phyloP scores from a whole-genome alignment of 805 yeast species.

The Jamesozyma spencerorum region DNA sequence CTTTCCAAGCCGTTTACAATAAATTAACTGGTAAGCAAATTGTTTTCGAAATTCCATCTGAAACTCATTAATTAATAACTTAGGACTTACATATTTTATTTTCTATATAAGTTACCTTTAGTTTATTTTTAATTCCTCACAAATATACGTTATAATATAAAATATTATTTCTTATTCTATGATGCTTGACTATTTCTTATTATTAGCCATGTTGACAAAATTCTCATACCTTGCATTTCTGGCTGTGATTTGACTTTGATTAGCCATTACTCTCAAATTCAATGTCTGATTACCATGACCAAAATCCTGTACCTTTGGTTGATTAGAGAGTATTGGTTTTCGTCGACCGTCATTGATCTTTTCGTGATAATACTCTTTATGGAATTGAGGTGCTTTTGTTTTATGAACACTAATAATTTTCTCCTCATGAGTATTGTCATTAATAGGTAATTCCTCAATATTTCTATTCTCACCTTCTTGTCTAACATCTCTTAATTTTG shows the following conservation, averaged over 20 bases:
- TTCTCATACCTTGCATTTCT: slow-evolving; percentile 13
- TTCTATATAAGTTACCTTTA: slow-evolving; percentile 9
- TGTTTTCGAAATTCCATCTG: slow-evolving; percentile 83
- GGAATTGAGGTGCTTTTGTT: too few species aligned
- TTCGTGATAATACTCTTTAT: neutral
- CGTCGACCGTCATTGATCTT: neutral
- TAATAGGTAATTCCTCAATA: neutral
- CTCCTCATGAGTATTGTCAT: neutral
- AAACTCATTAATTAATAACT: slow-evolving; percentile 27
- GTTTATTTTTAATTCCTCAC: slow-evolving; percentile 4
- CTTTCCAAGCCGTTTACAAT: slow-evolving; percentile 97
- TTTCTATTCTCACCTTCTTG: neutral
- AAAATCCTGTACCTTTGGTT: neutral
- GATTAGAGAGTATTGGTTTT: too few species aligned
- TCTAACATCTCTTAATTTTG: neutral
- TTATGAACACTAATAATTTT: neutral
- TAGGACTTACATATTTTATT: slow-evolving; percentile 5
- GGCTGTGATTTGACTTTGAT: slow-evolving; percentile 2
- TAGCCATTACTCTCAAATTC: slow-evolving; percentile 1
- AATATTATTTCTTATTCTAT: neutral
- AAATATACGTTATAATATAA: slow-evolving; percentile 1
- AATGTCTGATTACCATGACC: neutral
- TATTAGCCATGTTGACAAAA: slow-evolving; percentile 14
- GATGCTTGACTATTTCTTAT: neutral
- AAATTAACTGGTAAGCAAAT: slow-evolving; percentile 99